A percentile compares a stretch with the other conserved stretches of the same genome.
These are phyloP conservation scores for Sphaerulina vaccinii DNA, from an alignment of 2,329 filamentous ascomycete genomes.

Conservation along the genomic window DNA sequence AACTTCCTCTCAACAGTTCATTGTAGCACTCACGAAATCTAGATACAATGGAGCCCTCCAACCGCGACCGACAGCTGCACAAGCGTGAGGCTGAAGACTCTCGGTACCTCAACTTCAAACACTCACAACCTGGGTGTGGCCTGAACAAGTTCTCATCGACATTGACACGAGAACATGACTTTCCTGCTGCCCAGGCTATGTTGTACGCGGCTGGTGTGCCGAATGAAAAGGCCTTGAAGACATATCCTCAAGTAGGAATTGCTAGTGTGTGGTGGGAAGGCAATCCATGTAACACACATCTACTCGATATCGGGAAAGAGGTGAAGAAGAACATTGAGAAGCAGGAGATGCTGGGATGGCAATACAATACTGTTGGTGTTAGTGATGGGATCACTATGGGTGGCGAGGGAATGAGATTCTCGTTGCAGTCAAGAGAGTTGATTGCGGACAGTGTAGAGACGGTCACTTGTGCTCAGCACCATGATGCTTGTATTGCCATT, in stretches of 20 bases:
- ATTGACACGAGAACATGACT: slow-evolving; percentile 82
- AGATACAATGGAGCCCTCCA: slow-evolving; percentile 40
- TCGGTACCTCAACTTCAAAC: slow-evolving; percentile 58
- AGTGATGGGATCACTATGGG: slow-evolving; percentile 96
- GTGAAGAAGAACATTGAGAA: slow-evolving; percentile 79
- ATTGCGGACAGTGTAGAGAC: slow-evolving; percentile 95
- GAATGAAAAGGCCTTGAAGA: slow-evolving; percentile 81
- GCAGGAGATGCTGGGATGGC: slow-evolving; percentile 88
- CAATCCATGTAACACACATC: slow-evolving; percentile 77
- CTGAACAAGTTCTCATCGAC: slow-evolving; percentile 85
- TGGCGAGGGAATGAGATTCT: slow-evolving; percentile 91
- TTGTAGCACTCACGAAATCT: no score
- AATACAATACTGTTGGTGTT: slow-evolving; percentile 85
- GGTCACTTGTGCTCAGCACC: slow-evolving; percentile 85
- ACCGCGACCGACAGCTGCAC: slow-evolving; percentile 38
- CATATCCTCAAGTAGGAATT: slow-evolving; percentile 83
- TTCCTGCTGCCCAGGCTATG: slow-evolving; percentile 92
- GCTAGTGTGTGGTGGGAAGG: slow-evolving; percentile 97
- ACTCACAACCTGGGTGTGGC: slow-evolving; percentile 54
- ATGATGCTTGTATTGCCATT: slow-evolving; percentile 90
- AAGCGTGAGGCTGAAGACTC: slow-evolving; percentile 42
- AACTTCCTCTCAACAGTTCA: no score
- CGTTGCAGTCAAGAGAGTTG: slow-evolving; percentile 83
- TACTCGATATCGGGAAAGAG: slow-evolving; percentile 82
- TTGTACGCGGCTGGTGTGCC: slow-evolving; percentile 90